Conservation (phyloP, 129 eudicot genomes). For the Helichrysum umbraculigerum region DNA sequence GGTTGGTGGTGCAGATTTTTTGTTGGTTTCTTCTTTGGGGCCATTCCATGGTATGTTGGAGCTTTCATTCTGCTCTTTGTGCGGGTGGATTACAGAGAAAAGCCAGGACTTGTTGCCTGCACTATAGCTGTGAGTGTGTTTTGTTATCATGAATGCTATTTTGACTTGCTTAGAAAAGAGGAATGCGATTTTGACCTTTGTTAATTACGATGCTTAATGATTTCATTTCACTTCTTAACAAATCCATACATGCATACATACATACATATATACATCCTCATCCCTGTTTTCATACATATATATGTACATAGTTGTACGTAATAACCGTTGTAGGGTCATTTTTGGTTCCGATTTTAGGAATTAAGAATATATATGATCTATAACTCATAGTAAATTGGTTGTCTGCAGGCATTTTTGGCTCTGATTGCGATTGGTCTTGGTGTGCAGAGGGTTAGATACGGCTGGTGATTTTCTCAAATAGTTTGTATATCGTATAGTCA, state of each 20-base stretch:
- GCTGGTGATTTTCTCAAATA: conserved; percentile 31
- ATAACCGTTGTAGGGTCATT: background rate
- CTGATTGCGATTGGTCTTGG: conserved; percentile 69
- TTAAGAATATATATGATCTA: background rate
- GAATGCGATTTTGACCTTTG: background rate
- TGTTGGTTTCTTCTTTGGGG: conserved; percentile 75
- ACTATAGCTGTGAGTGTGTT: conserved; percentile 66
- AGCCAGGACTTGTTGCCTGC: conserved; percentile 94
- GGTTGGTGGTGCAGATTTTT: conserved; percentile 56
- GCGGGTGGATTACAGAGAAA: conserved; percentile 78
- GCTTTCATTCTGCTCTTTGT: conserved; percentile 69
- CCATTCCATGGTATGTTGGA: conserved; percentile 90
- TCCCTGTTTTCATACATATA: background rate
- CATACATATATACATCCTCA: background rate
- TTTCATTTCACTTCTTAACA: background rate
- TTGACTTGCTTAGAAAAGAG: background rate
- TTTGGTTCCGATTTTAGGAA: background rate
- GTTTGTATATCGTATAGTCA: conserved; percentile 31
- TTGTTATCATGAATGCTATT: background rate
- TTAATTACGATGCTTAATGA: background rate
- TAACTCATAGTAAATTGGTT: conserved; percentile 16
- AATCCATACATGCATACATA: background rate
- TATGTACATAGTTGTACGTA: background rate
- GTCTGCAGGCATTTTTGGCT: conserved; percentile 71
- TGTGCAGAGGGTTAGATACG: conserved; percentile 48